Conservation (phyloP, 225 moss, liverwort and hornwort species). For the Neckera pumila region DNA sequence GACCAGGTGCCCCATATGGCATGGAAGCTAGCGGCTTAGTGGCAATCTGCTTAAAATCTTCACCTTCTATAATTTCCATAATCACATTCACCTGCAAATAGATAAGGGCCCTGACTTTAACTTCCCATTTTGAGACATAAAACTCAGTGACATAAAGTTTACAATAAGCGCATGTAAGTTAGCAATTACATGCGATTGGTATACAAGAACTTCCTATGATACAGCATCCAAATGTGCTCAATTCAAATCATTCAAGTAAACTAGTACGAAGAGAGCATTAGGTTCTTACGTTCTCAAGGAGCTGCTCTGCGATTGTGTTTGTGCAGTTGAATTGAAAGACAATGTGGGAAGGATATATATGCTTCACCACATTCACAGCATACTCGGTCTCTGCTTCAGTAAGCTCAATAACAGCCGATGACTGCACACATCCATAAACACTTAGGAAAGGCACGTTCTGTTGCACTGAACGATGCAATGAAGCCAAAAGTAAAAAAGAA, state of each 20-base stretch:
- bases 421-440: conserved; percentile 38
- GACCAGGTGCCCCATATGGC: conserved; percentile 68
- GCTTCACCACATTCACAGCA: conserved; percentile 78
- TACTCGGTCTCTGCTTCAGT: conserved; percentile 94
- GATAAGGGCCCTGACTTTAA: background rate
- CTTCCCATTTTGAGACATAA: background rate
- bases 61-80: conserved; percentile 61
- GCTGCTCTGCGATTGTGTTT: conserved; percentile 76
- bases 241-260: background rate
- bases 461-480: background rate
- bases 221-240: background rate
- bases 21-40: conserved; percentile 60
- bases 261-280: background rate
- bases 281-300: conserved; percentile 51
- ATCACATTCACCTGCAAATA: conserved; percentile 54
- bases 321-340: conserved; percentile 94
- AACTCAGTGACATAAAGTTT: background rate
- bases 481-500: background rate
- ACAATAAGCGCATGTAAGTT: background rate
- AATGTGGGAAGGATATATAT: conserved; percentile 59
- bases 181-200: background rate
- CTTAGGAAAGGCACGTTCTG: background rate
- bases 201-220: background rate
- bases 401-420: conserved; percentile 67
- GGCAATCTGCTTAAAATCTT: conserved; percentile 38